A percentile compares a stretch with the other conserved stretches of the same genome.
Evolutionary conservation across 2,329 filamentous ascomycete genomes (phyloP).

Genomic region (Xylariaceae sp.): DNA sequence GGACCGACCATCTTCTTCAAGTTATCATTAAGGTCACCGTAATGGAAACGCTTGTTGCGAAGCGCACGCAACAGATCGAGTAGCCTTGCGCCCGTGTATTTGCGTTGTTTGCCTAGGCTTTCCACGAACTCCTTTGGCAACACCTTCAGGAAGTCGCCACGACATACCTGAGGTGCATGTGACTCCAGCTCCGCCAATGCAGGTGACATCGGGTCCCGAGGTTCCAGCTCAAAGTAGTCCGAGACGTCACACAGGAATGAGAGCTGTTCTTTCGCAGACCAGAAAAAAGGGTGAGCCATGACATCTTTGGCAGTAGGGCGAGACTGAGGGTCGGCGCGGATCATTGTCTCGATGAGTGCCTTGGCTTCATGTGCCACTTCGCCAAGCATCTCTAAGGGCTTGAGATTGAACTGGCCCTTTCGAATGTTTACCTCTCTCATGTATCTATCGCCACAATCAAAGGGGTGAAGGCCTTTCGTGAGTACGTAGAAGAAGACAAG

Average conservation of each 20-base stretch:
- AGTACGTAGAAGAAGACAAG: conserved; percentile 99
- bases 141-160: conserved; percentile 71
- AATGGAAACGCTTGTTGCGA: conserved; percentile 96
- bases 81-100: conserved; percentile 81
- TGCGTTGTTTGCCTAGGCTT: conserved; percentile 87
- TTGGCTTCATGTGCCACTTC: conserved; percentile 83
- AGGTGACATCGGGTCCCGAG: conserved; percentile 72
- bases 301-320: conserved; percentile 40
- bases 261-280: conserved; percentile 82
- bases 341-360: conserved; percentile 81
- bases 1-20: conserved; percentile 68
- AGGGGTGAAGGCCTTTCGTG: conserved; percentile 86
- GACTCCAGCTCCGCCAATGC: conserved; percentile 59
- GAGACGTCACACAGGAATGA: conserved; percentile 94
- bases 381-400: conserved; percentile 69
- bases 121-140: conserved; percentile 82
- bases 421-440: conserved; percentile 98
- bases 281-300: conserved; percentile 89
- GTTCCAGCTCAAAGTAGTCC: conserved; percentile 93
- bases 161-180: conserved; percentile 50
- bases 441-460: conserved; percentile 89
- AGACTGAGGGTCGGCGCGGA: conserved; percentile 59
- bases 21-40: conserved; percentile 86
- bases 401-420: conserved; percentile 74
- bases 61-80: conserved; percentile 84